phyloP scores from a whole-genome alignment of 495 filamentous ascomycete genomes.

The Echria macrotheca region DNA sequence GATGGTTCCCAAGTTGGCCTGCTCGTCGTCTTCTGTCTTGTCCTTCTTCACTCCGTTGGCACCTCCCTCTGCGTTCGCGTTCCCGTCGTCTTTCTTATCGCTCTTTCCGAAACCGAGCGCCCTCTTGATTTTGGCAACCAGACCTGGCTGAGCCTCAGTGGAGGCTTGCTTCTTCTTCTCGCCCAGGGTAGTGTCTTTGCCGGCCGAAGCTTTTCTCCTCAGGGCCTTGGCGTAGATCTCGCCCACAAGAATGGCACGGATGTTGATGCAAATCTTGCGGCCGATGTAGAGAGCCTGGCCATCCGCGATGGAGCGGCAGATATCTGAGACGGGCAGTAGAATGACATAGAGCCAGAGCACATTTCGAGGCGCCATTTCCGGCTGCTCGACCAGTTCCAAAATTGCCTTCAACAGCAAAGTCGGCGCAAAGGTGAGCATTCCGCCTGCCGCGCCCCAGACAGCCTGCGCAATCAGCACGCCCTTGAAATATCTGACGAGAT shows the following conservation, averaged over 20 bases:
- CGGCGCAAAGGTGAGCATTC: conserved; percentile 80
- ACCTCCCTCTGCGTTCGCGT: conserved; percentile 27
- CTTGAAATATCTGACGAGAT: conserved; percentile 79
- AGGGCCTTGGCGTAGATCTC: conserved; percentile 97
- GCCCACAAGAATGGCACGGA: conserved; percentile 92
- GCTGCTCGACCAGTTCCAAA: conserved; percentile 85
- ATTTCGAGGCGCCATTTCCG: conserved; percentile 69
- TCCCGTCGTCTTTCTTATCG: conserved; percentile 28
- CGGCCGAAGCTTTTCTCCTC: conserved; percentile 80
- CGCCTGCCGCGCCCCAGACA: conserved; percentile 69
- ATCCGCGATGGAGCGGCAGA: conserved; percentile 70
- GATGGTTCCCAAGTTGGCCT: conserved; percentile 90
- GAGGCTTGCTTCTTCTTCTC: conserved; percentile 36
- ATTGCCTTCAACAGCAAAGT: conserved; percentile 88
- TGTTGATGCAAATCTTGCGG: conserved; percentile 84
- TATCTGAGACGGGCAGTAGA: conserved; percentile 74
- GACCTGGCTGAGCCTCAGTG: conserved; percentile 39
- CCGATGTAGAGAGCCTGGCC: conserved; percentile 91
- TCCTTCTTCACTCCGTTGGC: conserved; percentile 27
- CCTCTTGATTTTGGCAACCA: conserved; percentile 39
- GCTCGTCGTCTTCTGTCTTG: conserved; percentile 51
- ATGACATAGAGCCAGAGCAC: conserved; percentile 96
- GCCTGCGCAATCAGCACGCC: conserved; percentile 70
- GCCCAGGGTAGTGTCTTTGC: conserved; percentile 63
- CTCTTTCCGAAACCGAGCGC: conserved; percentile 58